Evolutionary conservation across 257 asterid genomes (phyloP).

Genomic region (Salvia rosmarinus): DNA sequence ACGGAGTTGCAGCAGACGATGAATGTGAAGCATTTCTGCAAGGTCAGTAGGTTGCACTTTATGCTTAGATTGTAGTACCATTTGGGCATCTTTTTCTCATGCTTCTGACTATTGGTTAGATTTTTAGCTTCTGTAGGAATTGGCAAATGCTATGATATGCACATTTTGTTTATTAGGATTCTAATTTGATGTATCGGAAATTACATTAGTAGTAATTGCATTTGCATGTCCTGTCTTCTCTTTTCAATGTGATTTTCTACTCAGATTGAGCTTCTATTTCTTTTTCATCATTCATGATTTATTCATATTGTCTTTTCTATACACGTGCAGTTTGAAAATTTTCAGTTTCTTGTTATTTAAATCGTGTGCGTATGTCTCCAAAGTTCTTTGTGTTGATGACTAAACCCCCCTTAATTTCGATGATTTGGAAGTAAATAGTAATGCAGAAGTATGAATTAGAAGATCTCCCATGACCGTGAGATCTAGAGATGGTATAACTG

Average conservation of each 20-base stretch:
- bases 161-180: conserved; percentile 25
- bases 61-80: conserved; percentile 31
- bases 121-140: conserved; percentile 8
- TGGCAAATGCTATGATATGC: conserved; percentile 19
- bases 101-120: conserved; percentile 17
- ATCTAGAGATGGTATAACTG: not conserved
- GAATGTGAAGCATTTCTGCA: conserved; percentile 23
- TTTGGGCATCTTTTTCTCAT: conserved; percentile 6
- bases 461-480: not conserved
- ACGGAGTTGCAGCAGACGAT: conserved; percentile 1
- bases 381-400: not conserved
- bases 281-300: not conserved
- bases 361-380: no score
- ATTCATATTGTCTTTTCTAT: not conserved
- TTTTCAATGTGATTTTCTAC: not conserved
- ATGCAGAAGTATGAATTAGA: not conserved
- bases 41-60: conserved; percentile 37
- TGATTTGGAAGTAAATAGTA: not conserved
- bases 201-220: not conserved
- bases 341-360: not conserved
- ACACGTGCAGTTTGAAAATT: not conserved
- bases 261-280: not conserved
- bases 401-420: not conserved
- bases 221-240: conserved; percentile 14
- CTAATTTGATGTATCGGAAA: not conserved